A percentile compares a stretch with the other conserved stretches of the same genome.
Evolutionary conservation across 2,329 filamentous ascomycete genomes (phyloP).

Genomic region (Diatrype stigma): DNA sequence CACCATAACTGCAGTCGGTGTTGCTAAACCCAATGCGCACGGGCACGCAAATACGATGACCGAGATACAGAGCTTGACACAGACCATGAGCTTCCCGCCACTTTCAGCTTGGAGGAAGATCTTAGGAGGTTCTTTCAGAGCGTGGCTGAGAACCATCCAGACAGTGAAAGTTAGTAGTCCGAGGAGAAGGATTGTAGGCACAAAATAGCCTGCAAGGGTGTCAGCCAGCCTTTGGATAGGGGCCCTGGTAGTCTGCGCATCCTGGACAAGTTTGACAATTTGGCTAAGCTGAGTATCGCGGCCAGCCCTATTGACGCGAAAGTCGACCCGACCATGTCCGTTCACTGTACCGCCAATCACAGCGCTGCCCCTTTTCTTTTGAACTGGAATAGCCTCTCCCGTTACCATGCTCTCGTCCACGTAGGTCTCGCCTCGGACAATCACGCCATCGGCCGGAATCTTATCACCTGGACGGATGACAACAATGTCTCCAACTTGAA

Average conservation of each 20-base stretch:
- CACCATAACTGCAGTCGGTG: conserved; percentile 97
- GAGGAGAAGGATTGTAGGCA: conserved; percentile 81
- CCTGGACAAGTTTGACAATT: conserved; percentile 97
- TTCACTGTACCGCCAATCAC: conserved; percentile 96
- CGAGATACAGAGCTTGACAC: conserved; percentile 93
- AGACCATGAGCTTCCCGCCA: conserved; percentile 93
- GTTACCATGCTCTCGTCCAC: conserved; percentile 99
- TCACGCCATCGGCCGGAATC: conserved; percentile 84
- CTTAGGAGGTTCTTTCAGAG: conserved; percentile 75
- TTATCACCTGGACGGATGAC: conserved; percentile 93
- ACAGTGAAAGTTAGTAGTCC: conserved; percentile 79
- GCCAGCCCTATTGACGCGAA: conserved; percentile 86
- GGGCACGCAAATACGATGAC: conserved; percentile 98
- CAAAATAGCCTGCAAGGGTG: conserved; percentile 86
- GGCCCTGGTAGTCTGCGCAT: conserved; percentile 89
- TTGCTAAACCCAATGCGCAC: conserved; percentile 91
- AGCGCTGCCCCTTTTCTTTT: conserved; percentile 74
- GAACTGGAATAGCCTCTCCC: conserved; percentile 91
- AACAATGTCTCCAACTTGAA: conserved; percentile 91
- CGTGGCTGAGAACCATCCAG: conserved; percentile 94
- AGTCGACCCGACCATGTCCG: conserved; percentile 84
- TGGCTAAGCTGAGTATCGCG: conserved; percentile 96
- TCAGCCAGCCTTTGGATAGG: conserved; percentile 94
- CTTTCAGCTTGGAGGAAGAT: conserved; percentile 79
- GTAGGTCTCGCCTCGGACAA: conserved; percentile 87